Percentiles rank a stretch among this genome's conserved stretches.
These are phyloP conservation scores for Boeremia lycopersici DNA, from an alignment of 2,329 filamentous ascomycete species.

Conservation along the genomic window DNA sequence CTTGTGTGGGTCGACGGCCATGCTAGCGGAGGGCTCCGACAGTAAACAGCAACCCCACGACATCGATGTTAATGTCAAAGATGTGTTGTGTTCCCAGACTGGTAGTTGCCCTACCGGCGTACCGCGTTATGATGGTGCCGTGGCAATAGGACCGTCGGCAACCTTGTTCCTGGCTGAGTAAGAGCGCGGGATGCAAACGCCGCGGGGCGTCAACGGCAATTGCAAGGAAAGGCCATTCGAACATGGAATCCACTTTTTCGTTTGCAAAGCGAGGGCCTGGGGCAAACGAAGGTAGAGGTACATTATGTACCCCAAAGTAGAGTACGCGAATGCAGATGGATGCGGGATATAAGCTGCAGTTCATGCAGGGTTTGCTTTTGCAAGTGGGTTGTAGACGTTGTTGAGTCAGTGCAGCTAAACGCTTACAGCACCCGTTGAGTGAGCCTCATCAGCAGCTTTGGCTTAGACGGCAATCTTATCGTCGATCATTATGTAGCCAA, in stretches of 20 bases:
- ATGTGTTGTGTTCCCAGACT: neutral
- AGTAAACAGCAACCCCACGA: neutral
- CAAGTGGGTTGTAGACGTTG: conserved; percentile 7
- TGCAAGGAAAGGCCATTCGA: neutral
- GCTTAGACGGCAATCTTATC: conserved; percentile 1
- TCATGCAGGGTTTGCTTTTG: conserved; percentile 10
- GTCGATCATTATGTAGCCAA: conserved; percentile 6
- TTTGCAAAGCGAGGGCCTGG: neutral
- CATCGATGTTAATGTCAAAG: conserved; percentile 5
- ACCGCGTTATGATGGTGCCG: neutral
- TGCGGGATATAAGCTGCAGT: neutral
- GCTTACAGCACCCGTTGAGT: conserved; percentile 8
- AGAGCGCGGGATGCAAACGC: conserved; percentile 9
- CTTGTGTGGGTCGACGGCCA: conserved; percentile 2
- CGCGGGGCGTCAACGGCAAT: conserved; percentile 8
- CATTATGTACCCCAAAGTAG: conserved; percentile 6
- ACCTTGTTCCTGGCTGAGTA: conserved; percentile 1
- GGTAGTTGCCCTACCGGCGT: neutral
- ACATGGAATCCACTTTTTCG: neutral
- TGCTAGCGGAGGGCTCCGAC: conserved; percentile 12
- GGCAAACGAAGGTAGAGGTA: neutral
- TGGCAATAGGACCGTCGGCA: conserved; percentile 1
- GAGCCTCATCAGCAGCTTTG: conserved; percentile 9
- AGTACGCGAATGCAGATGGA: conserved; percentile 2
- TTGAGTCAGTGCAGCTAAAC: conserved; percentile 11